Base-by-base conservation (phyloP, 495 filamentous ascomycete genomes). In the Bombardia bombarda region DNA sequence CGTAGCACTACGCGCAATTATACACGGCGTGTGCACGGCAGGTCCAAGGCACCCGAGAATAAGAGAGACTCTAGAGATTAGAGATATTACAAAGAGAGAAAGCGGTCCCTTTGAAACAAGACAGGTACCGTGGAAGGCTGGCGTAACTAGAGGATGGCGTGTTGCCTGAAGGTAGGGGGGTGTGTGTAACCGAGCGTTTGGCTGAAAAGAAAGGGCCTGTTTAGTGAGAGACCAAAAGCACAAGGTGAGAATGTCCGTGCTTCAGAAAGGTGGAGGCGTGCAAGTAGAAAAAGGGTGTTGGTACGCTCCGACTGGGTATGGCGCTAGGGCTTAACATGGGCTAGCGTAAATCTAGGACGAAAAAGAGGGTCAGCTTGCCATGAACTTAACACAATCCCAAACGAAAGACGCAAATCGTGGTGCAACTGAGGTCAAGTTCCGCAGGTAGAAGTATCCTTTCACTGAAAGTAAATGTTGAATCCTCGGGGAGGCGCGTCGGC, bases 321-420 rank as follows among this genome's bases (percentile, higher is more conserved):
- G 33, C 21, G 16, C 21, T n/a, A 19, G n/a, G 8, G 5, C 35
- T 33, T 22, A 20, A 49, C 40, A 10, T 3, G 26, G 40, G 25
- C 38, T 43, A 49, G 41, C 32, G 41, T 32, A 20, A 28, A 26
- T 50, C 46, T 49, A 40, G 17, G 20, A 32, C 9, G 25, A 32
- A 35, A 39, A 42, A 41, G 42, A 28, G 42, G 42, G 42, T 50
- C 42, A 50, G 47, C 47, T 16, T 39, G 19, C 16, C 35, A 39
- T 21, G 41, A 17, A 30, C 43, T 23, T 16, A 28, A 31, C 8
- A 9, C 14, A 8, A 22, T 19, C 25, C 7, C 14, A 32, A 40
- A 16, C 4, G 20, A 19, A 28, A 28, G 26, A 28, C 26, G 2
- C n/a, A n/a, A n/a, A n/a, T n/a, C n/a, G n/a, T n/a, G n/a, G 26